These are phyloP conservation scores for Ephemerocybe angulata DNA, from an alignment of 768 basidiomycete genomes.

Conservation along the genomic window DNA sequence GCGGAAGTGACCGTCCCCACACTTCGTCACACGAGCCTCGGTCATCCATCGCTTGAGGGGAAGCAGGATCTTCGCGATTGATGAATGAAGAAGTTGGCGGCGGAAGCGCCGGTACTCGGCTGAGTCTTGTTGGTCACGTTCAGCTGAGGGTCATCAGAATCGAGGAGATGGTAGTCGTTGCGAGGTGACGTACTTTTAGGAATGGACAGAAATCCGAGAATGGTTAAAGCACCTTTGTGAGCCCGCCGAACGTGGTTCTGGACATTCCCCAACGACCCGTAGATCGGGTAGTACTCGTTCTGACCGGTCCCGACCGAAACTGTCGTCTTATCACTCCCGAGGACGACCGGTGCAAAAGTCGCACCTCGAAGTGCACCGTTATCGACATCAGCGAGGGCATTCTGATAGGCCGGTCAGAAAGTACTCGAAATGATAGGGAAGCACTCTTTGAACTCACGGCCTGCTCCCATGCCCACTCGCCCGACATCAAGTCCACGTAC, in stretches of 20 bases:
- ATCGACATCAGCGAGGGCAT: slow-evolving; percentile 19
- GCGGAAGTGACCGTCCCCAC: slow-evolving; percentile 23
- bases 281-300: slow-evolving; percentile 33
- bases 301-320: slow-evolving; percentile 36
- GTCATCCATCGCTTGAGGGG: background rate
- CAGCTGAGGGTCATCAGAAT: background rate
- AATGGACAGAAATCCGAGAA: slow-evolving; percentile 28
- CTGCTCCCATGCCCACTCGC: slow-evolving; percentile 38
- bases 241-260: slow-evolving; percentile 28
- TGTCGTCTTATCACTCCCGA: slow-evolving; percentile 38
- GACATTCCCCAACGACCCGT: slow-evolving; percentile 30
- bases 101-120: background rate
- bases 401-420: slow-evolving; percentile 11
- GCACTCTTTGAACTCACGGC: slow-evolving; percentile 29
- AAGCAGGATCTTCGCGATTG: background rate
- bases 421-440: background rate
- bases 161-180: background rate
- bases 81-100: slow-evolving; percentile 3
- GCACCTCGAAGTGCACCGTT: slow-evolving; percentile 22
- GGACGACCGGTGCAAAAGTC: slow-evolving; percentile 29
- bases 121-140: background rate
- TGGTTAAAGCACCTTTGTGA: slow-evolving; percentile 25
- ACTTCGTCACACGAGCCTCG: slow-evolving; percentile 6
- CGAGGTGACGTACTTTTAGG: slow-evolving; percentile 14
- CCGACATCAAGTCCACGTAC: slow-evolving; percentile 37